Evolutionary conservation across 805 yeast species (phyloP).

Genomic region (Lipomyces orientalis): DNA sequence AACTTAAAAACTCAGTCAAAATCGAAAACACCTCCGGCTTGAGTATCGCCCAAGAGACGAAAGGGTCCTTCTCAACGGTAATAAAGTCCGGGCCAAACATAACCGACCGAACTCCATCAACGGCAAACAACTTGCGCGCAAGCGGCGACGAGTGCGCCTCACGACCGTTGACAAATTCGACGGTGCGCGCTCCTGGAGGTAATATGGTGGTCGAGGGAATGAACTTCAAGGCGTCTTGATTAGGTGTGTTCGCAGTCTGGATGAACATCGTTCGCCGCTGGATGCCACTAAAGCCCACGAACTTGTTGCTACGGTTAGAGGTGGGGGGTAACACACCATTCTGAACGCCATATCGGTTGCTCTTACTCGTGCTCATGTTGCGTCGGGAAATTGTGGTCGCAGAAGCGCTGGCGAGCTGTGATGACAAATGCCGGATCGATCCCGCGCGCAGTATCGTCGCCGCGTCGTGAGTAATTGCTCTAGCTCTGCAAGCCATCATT

Average conservation of each 20-base stretch:
- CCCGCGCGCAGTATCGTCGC: background rate
- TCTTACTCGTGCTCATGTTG: background rate
- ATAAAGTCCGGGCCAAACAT: conserved; percentile 85
- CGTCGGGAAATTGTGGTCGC: background rate
- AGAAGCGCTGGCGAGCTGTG: background rate
- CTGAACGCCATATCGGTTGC: background rate
- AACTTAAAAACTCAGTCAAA: conserved; percentile 53
- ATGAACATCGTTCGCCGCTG: conserved; percentile 56
- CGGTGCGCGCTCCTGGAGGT: conserved; percentile 60
- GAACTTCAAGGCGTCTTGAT: conserved; percentile 83
- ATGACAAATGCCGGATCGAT: conserved; percentile 8
- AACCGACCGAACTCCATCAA: conserved; percentile 77
- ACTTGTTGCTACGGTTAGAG: background rate
- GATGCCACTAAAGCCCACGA: background rate
- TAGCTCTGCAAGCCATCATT: background rate
- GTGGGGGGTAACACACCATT: background rate
- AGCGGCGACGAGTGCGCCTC: conserved; percentile 78
- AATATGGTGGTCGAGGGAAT: conserved; percentile 71
- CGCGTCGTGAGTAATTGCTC: background rate
- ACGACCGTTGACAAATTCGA: conserved; percentile 74
- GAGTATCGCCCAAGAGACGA: conserved; percentile 72
- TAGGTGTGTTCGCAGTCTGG: conserved; percentile 85
- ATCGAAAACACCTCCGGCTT: conserved; percentile 64
- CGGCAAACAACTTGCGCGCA: conserved; percentile 72
- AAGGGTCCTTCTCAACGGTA: conserved; percentile 70